A percentile compares a stretch with the other conserved stretches of the same genome.
These are phyloP conservation scores for Piper betle DNA, from an alignment of 164 flowering plant species.

Conservation along the genomic window DNA sequence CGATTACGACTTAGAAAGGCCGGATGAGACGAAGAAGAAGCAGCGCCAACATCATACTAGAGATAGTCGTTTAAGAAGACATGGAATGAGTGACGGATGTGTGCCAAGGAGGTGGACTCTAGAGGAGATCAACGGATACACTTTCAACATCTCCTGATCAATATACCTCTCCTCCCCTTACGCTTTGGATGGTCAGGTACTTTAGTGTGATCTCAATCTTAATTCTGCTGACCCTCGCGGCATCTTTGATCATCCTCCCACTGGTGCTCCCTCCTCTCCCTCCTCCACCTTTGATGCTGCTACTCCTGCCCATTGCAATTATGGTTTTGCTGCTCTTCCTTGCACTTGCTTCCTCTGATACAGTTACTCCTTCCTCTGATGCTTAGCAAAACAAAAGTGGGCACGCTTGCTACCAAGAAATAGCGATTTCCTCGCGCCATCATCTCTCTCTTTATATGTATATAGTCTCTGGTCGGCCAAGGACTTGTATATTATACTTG, in stretches of 20 bases:
- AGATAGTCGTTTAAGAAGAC: too few species aligned
- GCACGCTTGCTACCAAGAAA: background rate
- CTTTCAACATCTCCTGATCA: too few species aligned
- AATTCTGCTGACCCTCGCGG: conserved; percentile 5
- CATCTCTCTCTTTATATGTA: too few species aligned
- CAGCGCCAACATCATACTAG: too few species aligned
- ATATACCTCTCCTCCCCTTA: too few species aligned
- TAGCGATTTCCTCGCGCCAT: background rate
- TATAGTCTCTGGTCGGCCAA: too few species aligned
- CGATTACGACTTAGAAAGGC: too few species aligned
- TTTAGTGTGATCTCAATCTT: background rate
- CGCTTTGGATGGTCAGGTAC: conserved; percentile 3
- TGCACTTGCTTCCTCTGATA: conserved; percentile 7
- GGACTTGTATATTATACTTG: too few species aligned
- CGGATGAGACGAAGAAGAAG: too few species aligned
- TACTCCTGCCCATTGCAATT: conserved; percentile 7
- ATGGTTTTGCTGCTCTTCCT: conserved; percentile 6
- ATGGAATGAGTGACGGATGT: too few species aligned
- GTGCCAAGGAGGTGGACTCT: too few species aligned
- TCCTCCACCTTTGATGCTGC: conserved; percentile 9
- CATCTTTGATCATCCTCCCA: conserved; percentile 3
- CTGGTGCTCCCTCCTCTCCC: conserved; percentile 11
- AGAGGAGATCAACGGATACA: too few species aligned
- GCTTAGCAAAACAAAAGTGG: background rate
- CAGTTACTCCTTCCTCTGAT: background rate